Percentiles rank a stretch among this genome's conserved stretches.
These are phyloP conservation scores for Petunia axillaris DNA, from an alignment of 257 asterid genomes.

Conservation along the genomic window DNA sequence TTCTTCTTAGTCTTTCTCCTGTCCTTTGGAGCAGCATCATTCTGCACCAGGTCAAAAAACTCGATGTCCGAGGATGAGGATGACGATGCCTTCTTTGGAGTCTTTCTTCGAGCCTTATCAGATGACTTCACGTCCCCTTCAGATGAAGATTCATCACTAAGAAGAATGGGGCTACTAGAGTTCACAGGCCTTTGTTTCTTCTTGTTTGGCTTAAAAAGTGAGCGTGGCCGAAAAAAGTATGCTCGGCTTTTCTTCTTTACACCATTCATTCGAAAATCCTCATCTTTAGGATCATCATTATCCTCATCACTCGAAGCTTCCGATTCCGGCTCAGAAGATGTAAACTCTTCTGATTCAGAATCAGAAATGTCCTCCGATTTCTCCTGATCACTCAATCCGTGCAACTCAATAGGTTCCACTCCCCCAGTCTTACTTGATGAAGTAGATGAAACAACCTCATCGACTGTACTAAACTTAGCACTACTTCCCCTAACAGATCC, in stretches of 20 bases:
- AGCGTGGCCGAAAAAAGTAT: constrained; percentile 32
- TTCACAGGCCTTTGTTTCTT: constrained; percentile 21
- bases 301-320: constrained; percentile 34
- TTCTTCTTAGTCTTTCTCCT: constrained; percentile 9
- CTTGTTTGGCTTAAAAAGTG: constrained; percentile 23
- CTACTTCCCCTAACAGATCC: background rate
- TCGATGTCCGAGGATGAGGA: background rate
- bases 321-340: constrained; percentile 14
- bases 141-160: constrained; percentile 26
- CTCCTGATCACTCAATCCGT: background rate
- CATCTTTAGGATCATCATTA: constrained; percentile 27
- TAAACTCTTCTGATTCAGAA: background rate
- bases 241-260: constrained; percentile 21
- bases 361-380: background rate
- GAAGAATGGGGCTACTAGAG: constrained; percentile 3
- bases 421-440: background rate
- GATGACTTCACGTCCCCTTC: constrained; percentile 14
- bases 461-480: background rate
- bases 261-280: constrained; percentile 9
- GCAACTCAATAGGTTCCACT: background rate
- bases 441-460: constrained; percentile 33
- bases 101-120: background rate
- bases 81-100: background rate
- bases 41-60: background rate
- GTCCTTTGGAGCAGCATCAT: constrained; percentile 22